These are phyloP conservation scores for Populus pruinosa DNA, from an alignment of 345 rosid species.

Conservation along the genomic window DNA sequence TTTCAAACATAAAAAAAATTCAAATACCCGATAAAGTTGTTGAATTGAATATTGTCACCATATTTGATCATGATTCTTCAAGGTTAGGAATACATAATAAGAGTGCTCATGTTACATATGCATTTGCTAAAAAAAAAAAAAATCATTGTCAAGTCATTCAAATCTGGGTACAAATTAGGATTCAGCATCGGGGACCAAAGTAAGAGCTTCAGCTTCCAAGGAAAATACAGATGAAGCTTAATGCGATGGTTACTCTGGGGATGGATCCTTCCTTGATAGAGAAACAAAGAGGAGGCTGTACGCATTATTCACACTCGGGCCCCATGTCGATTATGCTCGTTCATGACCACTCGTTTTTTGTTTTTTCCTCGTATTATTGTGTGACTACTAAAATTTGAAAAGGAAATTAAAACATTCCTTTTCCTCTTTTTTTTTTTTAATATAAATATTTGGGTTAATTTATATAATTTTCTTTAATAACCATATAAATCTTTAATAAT, in stretches of 20 bases:
- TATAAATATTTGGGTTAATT: too few species aligned
- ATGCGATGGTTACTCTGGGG: not conserved
- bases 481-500: too few species aligned
- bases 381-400: not conserved
- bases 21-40: too few species aligned
- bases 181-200: constrained; percentile 21
- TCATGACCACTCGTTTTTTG: not conserved
- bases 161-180: constrained; percentile 15
- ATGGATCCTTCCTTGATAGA: not conserved
- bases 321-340: not conserved
- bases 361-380: not conserved
- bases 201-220: not conserved
- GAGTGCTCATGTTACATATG: not conserved
- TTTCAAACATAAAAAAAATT: too few species aligned
- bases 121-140: not conserved
- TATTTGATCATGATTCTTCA: too few species aligned
- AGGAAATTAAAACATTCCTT: not conserved
- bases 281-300: not conserved
- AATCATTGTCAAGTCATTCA: not conserved
- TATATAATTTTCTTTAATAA: too few species aligned
- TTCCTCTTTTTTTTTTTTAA: too few species aligned
- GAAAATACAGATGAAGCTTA: not conserved
- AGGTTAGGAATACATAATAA: too few species aligned
- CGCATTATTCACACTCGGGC: not conserved
- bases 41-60: too few species aligned